phyloP scores from a whole-genome alignment of 2,329 filamentous ascomycete species.

The Monosporascus sp. region DNA sequence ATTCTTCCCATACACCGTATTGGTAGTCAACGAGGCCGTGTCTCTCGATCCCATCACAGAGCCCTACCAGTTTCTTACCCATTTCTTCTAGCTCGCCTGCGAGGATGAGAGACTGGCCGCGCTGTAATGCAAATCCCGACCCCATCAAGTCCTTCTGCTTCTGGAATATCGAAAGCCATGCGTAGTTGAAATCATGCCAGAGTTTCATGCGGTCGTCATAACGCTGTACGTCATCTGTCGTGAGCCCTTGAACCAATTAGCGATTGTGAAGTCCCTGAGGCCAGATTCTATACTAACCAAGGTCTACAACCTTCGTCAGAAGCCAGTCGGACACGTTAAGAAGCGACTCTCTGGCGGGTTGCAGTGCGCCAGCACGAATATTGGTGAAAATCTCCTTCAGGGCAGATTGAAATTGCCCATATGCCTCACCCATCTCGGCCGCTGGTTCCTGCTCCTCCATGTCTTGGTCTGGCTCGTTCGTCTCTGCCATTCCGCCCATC shows the following conservation, averaged over 20 bases:
- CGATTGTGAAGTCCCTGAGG: constrained; percentile 9
- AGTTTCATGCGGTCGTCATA: constrained; percentile 74
- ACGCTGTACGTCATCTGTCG: constrained; percentile 73
- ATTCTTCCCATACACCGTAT: constrained; percentile 93
- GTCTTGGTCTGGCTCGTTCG: constrained; percentile 38
- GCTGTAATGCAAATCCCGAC: constrained; percentile 52
- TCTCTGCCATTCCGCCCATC: constrained; percentile 42
- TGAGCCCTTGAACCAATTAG: constrained; percentile 59
- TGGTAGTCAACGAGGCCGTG: constrained; percentile 97
- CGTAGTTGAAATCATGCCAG: constrained; percentile 93
- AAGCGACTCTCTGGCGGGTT: constrained; percentile 47
- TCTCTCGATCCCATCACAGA: constrained; percentile 83
- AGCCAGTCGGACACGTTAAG: constrained; percentile 52
- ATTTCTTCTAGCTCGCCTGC: constrained; percentile 69
- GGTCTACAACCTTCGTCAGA: constrained; percentile 48
- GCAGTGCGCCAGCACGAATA: constrained; percentile 51
- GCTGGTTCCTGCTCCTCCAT: constrained; percentile 55
- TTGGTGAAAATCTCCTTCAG: constrained; percentile 66
- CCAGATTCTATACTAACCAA: constrained; percentile 40
- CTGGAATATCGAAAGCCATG: constrained; percentile 80
- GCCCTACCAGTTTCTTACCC: constrained; percentile 73
- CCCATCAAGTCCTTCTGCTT: constrained; percentile 74
- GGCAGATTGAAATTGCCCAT: constrained; percentile 59
- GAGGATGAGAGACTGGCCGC: constrained; percentile 60
- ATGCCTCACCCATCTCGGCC: constrained; percentile 61